These are phyloP conservation scores for Penicillium flavigenum DNA, from an alignment of 495 filamentous ascomycete genomes.

Conservation along the genomic window DNA sequence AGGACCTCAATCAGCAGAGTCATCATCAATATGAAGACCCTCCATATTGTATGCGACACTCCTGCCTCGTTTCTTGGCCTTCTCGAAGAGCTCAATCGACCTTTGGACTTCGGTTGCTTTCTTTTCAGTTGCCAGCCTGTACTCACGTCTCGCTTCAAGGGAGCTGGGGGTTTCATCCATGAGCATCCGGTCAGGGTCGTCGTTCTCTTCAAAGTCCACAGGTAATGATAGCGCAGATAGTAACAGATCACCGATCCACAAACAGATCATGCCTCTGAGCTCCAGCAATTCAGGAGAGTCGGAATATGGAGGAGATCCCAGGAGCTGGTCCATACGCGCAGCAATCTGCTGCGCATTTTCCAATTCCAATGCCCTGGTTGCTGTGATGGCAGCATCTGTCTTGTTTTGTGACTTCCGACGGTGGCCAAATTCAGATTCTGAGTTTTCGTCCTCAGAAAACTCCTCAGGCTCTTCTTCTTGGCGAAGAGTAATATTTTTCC, in stretches of 20 bases:
- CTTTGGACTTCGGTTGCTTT: conserved; percentile 33
- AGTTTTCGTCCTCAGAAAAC: conserved; percentile 35
- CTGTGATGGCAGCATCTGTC: conserved; percentile 24
- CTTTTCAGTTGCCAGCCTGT: conserved; percentile 37
- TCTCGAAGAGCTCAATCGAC: conserved; percentile 38
- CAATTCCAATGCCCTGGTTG: conserved; percentile 37
- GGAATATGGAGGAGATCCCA: conserved; percentile 64
- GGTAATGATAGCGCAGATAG: conserved; percentile 30
- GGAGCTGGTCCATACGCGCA: conserved; percentile 60
- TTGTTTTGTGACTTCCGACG: conserved; percentile 16
- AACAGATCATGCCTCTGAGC: conserved; percentile 63
- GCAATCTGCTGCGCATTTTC: conserved; percentile 55
- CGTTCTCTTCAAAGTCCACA: conserved; percentile 13
- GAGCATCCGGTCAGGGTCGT: conserved; percentile 24
- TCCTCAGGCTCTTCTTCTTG: conserved; percentile 25
- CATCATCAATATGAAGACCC: conserved; percentile 35
- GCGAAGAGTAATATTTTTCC: conserved; percentile 24
- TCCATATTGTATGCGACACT: conserved; percentile 37
- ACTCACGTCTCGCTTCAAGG: conserved; percentile 33
- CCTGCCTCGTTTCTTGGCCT: conserved; percentile 34
- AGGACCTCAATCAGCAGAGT: conserved; percentile 28
- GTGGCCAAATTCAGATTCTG: conserved; percentile 19
- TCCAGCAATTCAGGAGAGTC: conserved; percentile 56
- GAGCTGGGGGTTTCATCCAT: conserved; percentile 26
- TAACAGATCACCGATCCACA: conserved; percentile 66